A percentile compares a stretch with the other conserved stretches of the same genome.
Evolutionary conservation across 2,329 filamentous ascomycete species (phyloP).

Genomic region (Dactylellina leptospora): DNA sequence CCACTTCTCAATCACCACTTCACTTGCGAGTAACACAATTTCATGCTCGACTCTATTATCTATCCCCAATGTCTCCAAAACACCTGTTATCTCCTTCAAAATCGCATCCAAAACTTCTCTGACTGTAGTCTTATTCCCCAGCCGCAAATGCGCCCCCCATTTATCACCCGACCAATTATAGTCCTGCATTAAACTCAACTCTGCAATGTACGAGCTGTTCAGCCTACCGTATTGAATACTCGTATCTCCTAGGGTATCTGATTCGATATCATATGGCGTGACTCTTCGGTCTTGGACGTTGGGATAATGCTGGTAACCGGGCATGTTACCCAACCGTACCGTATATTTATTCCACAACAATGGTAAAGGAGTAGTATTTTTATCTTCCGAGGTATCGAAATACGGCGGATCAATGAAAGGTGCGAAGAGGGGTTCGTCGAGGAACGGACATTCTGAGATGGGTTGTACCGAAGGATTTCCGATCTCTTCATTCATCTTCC

Average conservation of each 20-base stretch:
- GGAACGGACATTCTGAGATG: slow-evolving; percentile 10
- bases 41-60: slow-evolving; percentile 1
- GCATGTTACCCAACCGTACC: too few relatives aligned
- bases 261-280: too few relatives aligned
- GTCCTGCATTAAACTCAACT: too few relatives aligned
- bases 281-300: too few relatives aligned
- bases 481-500: background rate
- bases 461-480: background rate
- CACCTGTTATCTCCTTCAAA: background rate
- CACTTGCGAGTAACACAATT: background rate
- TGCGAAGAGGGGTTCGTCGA: slow-evolving; percentile 20
- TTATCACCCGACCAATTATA: slow-evolving; percentile 19
- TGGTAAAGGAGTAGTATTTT: background rate
- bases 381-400: background rate
- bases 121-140: slow-evolving; percentile 3
- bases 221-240: too few relatives aligned
- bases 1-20: background rate
- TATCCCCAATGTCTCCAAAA: slow-evolving; percentile 4
- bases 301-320: too few relatives aligned
- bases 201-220: too few relatives aligned
- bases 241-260: too few relatives aligned
- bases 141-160: slow-evolving; percentile 11
- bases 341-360: background rate
- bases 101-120: slow-evolving; percentile 10
- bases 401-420: background rate